Evolutionary conservation across 352 stramenopile genomes (phyloP), one percentile per base, ranked within the genome.

Genomic region (Pythium guiyangense): DNA sequence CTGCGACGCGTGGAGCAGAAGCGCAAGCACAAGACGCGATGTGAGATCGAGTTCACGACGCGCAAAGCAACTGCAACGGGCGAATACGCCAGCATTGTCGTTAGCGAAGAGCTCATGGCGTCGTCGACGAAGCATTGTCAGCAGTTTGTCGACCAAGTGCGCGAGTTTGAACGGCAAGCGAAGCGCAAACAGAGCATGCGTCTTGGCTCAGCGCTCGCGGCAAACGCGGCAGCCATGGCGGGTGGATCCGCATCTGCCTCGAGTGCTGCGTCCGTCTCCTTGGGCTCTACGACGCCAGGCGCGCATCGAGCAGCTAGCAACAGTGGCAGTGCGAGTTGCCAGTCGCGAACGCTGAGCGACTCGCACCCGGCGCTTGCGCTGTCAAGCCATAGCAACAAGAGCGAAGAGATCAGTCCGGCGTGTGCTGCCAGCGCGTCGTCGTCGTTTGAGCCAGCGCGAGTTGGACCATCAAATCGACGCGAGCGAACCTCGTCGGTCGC

Each of bases 51-150:
- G 57, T 84, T 43, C 67, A 73, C 8, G 25, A 55, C 2, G 18
- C 26, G n/a, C 18, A 22, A 4, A 15, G 9, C 29, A 17, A 6
- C 17, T 59, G 31, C 29, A 59, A 25, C 20, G 46, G 14, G 2
- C 35, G 31, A 12, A 2, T 0, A 6, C 8, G 31, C 0, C 31
- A 37, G 0, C 10, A 56, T 18, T 34, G 64, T 59, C 27, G 64
- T 47, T 43, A 22, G 60, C 59, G 71, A 88, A 58, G 72, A 92
- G 55, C 72, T 90, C 45, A 92, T 90, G 82, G 82, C 79, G 29
- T 70, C 79, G 29, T 88, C 82, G 2, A 66, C 76, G 6, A 73
- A 75, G 52, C 74, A 85, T 52, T 90, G 82, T 31, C 65, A 79
- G 53, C 66, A 84, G 52, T 90, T 78, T 66, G 73, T 92, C 11